These are phyloP conservation scores for Bryum argenteum DNA, from an alignment of 225 moss, liverwort and hornwort species.

Conservation along the genomic window DNA sequence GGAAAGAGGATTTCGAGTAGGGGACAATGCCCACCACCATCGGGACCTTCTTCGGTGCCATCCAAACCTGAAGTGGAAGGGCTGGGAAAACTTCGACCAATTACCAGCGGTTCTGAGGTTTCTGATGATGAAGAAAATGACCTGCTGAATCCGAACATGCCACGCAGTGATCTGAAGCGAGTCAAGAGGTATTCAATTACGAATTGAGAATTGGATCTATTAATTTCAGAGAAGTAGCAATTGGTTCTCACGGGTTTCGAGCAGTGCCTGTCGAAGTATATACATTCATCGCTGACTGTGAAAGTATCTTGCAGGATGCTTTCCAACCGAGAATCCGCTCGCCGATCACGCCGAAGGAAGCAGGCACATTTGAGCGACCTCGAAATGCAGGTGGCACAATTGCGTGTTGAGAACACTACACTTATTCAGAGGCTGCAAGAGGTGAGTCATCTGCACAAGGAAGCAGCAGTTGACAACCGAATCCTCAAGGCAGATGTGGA, in stretches of 20 bases:
- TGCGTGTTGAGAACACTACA: conserved; percentile 70
- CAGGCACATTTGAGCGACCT: conserved; percentile 91
- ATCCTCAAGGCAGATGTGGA: conserved; percentile 86
- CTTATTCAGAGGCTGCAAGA: conserved; percentile 71
- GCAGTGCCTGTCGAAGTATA: conserved; percentile 7
- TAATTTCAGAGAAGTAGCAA: not conserved
- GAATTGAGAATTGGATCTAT: not conserved
- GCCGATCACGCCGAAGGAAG: conserved; percentile 86
- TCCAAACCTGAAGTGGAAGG: conserved; percentile 47
- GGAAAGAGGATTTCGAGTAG: conserved; percentile 19
- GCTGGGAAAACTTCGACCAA: conserved; percentile 43
- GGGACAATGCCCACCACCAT: conserved; percentile 22
- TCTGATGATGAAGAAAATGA: conserved; percentile 94
- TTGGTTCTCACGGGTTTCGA: conserved; percentile 5
- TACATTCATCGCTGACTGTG: conserved; percentile 3
- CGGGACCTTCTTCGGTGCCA: conserved; percentile 50
- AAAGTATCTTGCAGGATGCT: conserved; percentile 66
- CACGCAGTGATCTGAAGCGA: conserved; percentile 78
- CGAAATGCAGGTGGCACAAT: conserved; percentile 86
- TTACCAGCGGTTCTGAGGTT: conserved; percentile 82
- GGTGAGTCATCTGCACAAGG: conserved; percentile 74
- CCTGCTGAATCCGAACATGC: conserved; percentile 53
- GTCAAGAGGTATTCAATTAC: conserved; percentile 68
- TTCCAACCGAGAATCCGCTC: conserved; percentile 95
- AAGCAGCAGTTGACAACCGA: conserved; percentile 89